Percentiles rank a stretch among this genome's conserved stretches.
These are phyloP conservation scores for Hymenoscyphus fraxineus DNA, from an alignment of 2,329 filamentous ascomycete genomes.

Conservation along the genomic window DNA sequence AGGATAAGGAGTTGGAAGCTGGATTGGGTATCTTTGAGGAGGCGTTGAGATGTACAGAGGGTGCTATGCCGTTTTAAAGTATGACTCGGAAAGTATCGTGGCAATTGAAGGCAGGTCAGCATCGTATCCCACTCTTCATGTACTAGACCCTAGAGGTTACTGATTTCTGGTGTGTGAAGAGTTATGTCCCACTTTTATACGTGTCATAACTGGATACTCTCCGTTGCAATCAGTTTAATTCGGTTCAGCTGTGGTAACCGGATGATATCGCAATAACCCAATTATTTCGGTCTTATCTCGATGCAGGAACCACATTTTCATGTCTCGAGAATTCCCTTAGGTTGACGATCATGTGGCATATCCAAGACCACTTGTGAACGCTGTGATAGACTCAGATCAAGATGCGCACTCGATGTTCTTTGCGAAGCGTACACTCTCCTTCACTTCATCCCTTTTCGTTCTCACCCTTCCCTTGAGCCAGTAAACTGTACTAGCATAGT, in stretches of 20 bases:
- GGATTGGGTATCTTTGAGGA: conserved; percentile 55
- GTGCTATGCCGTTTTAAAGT: background rate
- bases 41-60: conserved; percentile 39
- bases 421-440: background rate
- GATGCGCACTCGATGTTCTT: background rate
- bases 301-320: background rate
- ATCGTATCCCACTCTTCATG: no score
- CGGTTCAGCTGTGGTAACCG: background rate
- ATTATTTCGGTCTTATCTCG: background rate
- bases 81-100: background rate
- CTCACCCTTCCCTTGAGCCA: background rate
- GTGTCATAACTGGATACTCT: background rate
- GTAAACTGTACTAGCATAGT: background rate
- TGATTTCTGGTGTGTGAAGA: no score
- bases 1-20: conserved; percentile 45
- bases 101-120: background rate
- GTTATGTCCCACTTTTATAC: no score
- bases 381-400: background rate
- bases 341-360: background rate
- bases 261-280: background rate
- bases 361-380: background rate
- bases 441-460: background rate
- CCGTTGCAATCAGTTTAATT: background rate
- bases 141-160: no score
- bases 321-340: background rate